A percentile compares a stretch with the other conserved stretches of the same genome.
phyloP scores from a whole-genome alignment of 192 early-diverging fungal species.

The Rhizophagus clarus region DNA sequence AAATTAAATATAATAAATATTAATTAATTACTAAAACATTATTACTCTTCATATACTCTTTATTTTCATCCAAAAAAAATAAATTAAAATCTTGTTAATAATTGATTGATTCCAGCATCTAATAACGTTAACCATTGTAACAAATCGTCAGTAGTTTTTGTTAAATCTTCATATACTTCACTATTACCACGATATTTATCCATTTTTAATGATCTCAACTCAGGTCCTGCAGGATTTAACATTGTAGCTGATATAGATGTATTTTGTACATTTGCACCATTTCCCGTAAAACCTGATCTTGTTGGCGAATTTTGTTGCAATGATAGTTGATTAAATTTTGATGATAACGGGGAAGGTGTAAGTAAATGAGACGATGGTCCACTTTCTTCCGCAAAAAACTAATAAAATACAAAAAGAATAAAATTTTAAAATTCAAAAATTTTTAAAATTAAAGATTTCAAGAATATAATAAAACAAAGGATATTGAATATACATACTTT shows the following conservation, averaged over 20 bases:
- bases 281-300: background rate
- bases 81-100: slow-evolving; percentile 30
- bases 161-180: slow-evolving; percentile 46
- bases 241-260: slow-evolving; percentile 13
- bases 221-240: slow-evolving; percentile 38
- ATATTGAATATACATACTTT: slow-evolving; percentile 10
- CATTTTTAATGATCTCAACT: slow-evolving; percentile 42
- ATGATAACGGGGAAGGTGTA: slow-evolving; percentile 2
- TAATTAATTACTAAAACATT: no score
- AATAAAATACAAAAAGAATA: background rate
- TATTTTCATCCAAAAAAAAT: background rate
- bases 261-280: background rate
- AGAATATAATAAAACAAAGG: no score
- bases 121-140: slow-evolving; percentile 49
- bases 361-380: background rate
- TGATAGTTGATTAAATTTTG: background rate
- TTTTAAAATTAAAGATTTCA: no score
- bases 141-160: slow-evolving; percentile 43
- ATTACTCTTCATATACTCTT: background rate
- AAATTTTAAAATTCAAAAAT: background rate
- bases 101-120: slow-evolving; percentile 42
- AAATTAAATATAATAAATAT: no score
- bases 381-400: background rate
- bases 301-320: background rate
- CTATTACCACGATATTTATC: slow-evolving; percentile 45